Base-by-base conservation (phyloP, 257 asterid species). In the Avicennia marina region DNA sequence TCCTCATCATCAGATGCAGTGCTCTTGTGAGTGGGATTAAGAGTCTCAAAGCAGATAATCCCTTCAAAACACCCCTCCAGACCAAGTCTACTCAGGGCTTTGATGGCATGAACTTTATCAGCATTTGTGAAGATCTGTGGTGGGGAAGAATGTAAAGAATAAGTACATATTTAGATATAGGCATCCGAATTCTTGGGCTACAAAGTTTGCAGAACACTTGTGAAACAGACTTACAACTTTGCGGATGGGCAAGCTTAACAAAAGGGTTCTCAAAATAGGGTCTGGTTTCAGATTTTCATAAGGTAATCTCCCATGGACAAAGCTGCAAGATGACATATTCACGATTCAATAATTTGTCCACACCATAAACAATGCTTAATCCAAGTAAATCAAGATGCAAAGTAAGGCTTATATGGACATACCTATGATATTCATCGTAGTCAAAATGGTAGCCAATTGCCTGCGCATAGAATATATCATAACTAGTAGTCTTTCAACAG, bases 231-330 rank as follows among this genome's bases (percentile, higher is more conserved):
- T 83, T 77, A 93, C 99, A 17, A 89, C 89, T 89, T 82, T 89
- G 7, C 95, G 87, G 1, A 71, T 60, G 19, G 94, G 97, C 76
- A 84, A 60, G 71, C 91, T 81, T 39, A 78, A 44, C 80, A 93
- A 63, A 65, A 86, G 94, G 74, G 83, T 82, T 69, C 94, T 78
- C 48, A 93, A 38, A 58, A 89, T 86, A 27, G 97, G 89, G 66
- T 93, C 99, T 0, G 96, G 95, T 62, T 77, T 93, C 13, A 93
- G 22, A 69, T 86, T 89, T 6, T 84, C 96, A 13, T 93, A 93
- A 31, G 99, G 99, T 53, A 93, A 73, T 76, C 97, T 84, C 22
- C 99, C 99, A 57, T 93, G 99, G 53, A 93, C 91, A 71, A 89
- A 89, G 45, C 97, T 87, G 90, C 64, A 72, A 53, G n/a, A 66